Percentiles rank a stretch among this genome's conserved stretches.
phyloP scores from a whole-genome alignment of 371 early-diverging fungal species.

The Dichotomocladium elegans region DNA sequence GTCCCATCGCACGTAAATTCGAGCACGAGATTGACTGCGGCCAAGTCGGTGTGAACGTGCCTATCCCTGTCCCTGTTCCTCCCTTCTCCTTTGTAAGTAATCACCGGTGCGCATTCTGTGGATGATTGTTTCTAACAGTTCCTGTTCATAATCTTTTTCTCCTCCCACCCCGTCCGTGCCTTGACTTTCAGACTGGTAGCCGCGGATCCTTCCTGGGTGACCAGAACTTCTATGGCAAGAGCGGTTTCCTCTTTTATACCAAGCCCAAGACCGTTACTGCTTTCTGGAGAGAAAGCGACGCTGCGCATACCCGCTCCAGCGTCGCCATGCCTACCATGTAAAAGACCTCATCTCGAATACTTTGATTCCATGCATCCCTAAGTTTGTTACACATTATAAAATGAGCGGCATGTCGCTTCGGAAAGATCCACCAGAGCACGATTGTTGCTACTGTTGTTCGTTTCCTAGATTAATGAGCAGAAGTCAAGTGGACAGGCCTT shows the following conservation, averaged over 20 bases:
- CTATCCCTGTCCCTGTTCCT: slow-evolving; percentile 97
- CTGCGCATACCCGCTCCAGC: slow-evolving; percentile 17
- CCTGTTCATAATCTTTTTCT: background rate
- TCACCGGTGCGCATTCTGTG: background rate
- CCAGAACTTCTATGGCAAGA: slow-evolving; percentile 90
- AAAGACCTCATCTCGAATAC: background rate
- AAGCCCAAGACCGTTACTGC: slow-evolving; percentile 93
- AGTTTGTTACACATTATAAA: no score
- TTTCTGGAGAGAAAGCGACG: slow-evolving; percentile 87
- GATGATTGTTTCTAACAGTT: no score
- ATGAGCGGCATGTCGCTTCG: no score
- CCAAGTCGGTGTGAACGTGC: slow-evolving; percentile 89
- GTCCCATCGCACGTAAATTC: slow-evolving; percentile 88
- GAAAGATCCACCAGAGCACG: no score
- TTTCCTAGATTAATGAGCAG: no score
- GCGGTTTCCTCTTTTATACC: slow-evolving; percentile 87
- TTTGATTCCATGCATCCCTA: no score
- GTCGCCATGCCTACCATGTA: slow-evolving; percentile 24
- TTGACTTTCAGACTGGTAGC: slow-evolving; percentile 74
- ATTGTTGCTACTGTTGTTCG: no score
- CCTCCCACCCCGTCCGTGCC: no score
- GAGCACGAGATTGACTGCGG: slow-evolving; percentile 89
- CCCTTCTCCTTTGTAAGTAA: slow-evolving; percentile 83
- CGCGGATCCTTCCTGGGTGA: slow-evolving; percentile 93
- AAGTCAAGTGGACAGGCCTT: no score